Conservation (phyloP, 139 green algal species). For the Chlamydomonas asymmetrica region DNA sequence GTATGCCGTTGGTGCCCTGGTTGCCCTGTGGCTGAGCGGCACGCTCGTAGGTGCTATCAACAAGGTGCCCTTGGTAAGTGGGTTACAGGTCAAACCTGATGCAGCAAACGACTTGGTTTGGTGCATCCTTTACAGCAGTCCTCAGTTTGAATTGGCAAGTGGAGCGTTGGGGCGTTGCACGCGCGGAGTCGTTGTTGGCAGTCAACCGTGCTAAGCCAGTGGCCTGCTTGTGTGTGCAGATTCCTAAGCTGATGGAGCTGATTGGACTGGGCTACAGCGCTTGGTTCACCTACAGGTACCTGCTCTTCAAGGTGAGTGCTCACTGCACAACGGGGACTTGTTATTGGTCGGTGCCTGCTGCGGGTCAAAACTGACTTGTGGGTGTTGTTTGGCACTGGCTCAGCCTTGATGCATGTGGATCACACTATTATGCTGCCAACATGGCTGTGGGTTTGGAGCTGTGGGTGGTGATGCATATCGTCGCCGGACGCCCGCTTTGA, state of each 20-base stretch:
- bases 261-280: conserved; percentile 93
- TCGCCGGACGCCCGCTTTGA: not conserved
- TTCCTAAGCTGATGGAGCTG: conserved; percentile 99
- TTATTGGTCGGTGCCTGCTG: not conserved
- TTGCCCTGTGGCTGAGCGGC: conserved; percentile 86
- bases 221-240: conserved; percentile 43
- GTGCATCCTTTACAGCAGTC: not conserved
- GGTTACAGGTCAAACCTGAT: not conserved
- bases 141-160: not conserved
- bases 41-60: conserved; percentile 92
- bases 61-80: conserved; percentile 84
- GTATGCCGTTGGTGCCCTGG: conserved; percentile 83
- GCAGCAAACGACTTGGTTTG: not conserved
- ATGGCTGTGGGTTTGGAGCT: not conserved
- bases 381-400: not conserved
- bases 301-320: conserved; percentile 96
- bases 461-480: not conserved
- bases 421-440: no score
- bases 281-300: conserved; percentile 99
- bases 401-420: no score
- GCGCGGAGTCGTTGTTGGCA: not conserved
- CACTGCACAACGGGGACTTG: no score
- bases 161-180: no score
- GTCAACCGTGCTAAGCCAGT: not conserved
- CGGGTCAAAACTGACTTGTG: not conserved